Conservation (phyloP, 176 grass and related monocot genomes). For the Juncus inflexus region DNA sequence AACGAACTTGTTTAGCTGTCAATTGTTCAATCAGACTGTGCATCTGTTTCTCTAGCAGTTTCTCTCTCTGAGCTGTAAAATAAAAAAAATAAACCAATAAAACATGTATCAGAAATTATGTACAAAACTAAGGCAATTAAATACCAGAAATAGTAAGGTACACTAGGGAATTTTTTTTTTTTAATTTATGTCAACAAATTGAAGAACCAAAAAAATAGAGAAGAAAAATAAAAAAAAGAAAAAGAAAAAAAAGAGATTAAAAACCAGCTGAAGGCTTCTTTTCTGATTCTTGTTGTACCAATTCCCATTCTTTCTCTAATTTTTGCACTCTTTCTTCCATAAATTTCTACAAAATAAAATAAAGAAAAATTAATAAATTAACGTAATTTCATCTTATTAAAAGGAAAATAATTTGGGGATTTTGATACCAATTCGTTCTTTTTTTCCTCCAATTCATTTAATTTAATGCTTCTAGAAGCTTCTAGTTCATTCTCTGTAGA, state of each 20-base stretch:
- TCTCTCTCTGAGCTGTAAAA: constrained; percentile 82
- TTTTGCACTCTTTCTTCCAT: constrained; percentile 54
- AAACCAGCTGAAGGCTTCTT: constrained; percentile 75
- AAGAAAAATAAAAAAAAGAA: constrained; percentile 14
- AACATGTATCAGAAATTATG: constrained; percentile 3
- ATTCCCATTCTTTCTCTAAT: constrained; percentile 65
- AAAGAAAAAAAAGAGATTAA: constrained; percentile 6
- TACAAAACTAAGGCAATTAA: constrained; percentile 16
- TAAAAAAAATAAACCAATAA: constrained; percentile 24
- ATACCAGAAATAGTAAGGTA: constrained; percentile 18
- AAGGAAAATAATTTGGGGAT: neutral
- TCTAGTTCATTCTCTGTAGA: constrained; percentile 45
- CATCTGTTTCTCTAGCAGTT: constrained; percentile 78
- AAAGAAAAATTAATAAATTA: constrained; percentile 4
- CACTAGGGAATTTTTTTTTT: constrained; percentile 15
- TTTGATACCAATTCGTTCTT: constrained; percentile 55
- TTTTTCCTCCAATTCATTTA: constrained; percentile 70
- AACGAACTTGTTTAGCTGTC: constrained; percentile 79
- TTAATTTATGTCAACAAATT: neutral
- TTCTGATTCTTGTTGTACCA: constrained; percentile 67
- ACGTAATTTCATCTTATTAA: neutral
- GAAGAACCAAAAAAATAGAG: constrained; percentile 7
- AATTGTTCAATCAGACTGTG: constrained; percentile 89
- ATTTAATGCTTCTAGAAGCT: constrained; percentile 45
- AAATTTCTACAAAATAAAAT: constrained; percentile 43